Evolutionary conservation across 257 asterid genomes (phyloP).

Genomic region (Penstemon eatonii): DNA sequence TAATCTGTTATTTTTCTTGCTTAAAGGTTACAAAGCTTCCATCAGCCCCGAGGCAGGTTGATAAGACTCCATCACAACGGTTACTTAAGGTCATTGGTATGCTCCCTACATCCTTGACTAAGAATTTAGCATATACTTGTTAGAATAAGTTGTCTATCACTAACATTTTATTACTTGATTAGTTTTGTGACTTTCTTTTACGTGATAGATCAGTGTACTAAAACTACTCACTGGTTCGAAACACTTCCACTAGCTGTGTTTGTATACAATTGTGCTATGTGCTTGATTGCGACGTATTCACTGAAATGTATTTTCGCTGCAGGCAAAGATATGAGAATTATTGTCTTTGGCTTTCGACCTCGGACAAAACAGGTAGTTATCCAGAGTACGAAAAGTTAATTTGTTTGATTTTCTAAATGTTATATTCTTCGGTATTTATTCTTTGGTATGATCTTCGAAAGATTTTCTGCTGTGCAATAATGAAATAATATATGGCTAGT

Average conservation of each 20-base stretch:
- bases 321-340: constrained; percentile 96
- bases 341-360: constrained; percentile 92
- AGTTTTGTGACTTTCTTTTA: too few relatives aligned
- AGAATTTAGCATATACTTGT: constrained; percentile 9
- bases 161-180: too few relatives aligned
- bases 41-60: constrained; percentile 63
- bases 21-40: constrained; percentile 65
- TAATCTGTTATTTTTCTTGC: constrained; percentile 34
- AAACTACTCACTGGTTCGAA: not conserved
- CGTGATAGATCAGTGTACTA: not conserved
- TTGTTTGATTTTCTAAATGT: constrained; percentile 18
- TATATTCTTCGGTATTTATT: constrained; percentile 9
- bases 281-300: constrained; percentile 23
- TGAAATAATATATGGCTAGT: constrained; percentile 6
- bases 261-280: constrained; percentile 15
- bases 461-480: constrained; percentile 6
- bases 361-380: constrained; percentile 85
- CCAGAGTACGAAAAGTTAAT: constrained; percentile 28
- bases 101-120: constrained; percentile 35
- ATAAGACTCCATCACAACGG: constrained; percentile 71
- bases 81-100: constrained; percentile 92
- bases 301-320: constrained; percentile 34
- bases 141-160: not conserved
- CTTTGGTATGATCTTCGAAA: constrained; percentile 4
- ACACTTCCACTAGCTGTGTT: not conserved